Base-by-base conservation (phyloP, 1,284 basidiomycete species). In the Cutaneotrichosporon sp. region DNA sequence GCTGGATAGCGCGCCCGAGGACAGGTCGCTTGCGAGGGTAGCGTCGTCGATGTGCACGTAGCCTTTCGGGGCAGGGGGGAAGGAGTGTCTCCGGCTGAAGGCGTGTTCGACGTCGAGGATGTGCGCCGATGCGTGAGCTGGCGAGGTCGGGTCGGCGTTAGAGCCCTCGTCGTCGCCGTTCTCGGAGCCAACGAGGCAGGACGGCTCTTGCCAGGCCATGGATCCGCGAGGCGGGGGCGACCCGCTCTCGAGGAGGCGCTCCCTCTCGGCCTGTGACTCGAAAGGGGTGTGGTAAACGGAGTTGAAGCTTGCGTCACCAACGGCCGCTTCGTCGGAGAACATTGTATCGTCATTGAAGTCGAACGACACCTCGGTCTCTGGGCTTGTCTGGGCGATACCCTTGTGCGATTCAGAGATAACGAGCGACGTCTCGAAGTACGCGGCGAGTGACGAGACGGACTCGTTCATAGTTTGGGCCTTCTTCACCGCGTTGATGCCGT, bases 11-110 rank as follows among this genome's bases (percentile, higher is more conserved):
- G 34, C 14, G 34, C 36, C 52, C 8, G 34, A 38, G 1, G 52
- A 20, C 14, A 54, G 10, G n/a, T n/a, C n/a, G n/a, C n/a, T n/a
- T n/a, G n/a, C n/a, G n/a, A n/a, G 13, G 52, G 16, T 27, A 34
- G 18, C 2, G n/a, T 54, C 52, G 52, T 54, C 52, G 52, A 54
- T 42, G 22, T 54, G 52, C 3, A 36, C 34, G 36, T 25, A 54
- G 8, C 34, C 52, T 18, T 2, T 10, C 13, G 33, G 20, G 10
- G 34, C 24, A 9, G 38, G 38, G 18, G n/a, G 11, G 36, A 38
- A 36, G 22, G 34, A 38, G 22, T 8, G 10, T 36, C 8, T 36
- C 14, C 20, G 33, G 20, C 20, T 13, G 10, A 34, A 22, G n/a
- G 29, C 20, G 16, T 4, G 8, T 3, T 31, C 29, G 27, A 33